These are phyloP conservation scores for Wickerhamiella sergipiensis DNA, from an alignment of 805 yeast genomes.

Conservation along the genomic window DNA sequence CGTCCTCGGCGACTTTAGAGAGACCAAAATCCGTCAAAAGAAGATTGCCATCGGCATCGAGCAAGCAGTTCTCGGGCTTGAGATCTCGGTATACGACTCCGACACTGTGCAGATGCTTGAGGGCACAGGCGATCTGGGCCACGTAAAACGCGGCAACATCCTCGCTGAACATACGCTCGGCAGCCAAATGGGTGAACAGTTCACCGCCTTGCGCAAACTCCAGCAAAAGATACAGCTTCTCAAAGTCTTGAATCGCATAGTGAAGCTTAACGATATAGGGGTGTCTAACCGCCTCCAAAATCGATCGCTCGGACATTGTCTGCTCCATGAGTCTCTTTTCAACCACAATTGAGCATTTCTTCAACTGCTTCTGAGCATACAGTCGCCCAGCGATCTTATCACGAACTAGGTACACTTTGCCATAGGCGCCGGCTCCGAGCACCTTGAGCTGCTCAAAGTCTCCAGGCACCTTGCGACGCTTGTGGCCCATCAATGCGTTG, in stretches of 20 bases:
- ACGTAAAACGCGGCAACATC: conserved; percentile 60
- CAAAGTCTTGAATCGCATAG: conserved; percentile 71
- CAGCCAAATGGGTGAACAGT: conserved; percentile 48
- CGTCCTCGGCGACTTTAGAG: conserved; percentile 31
- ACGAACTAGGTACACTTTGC: conserved; percentile 68
- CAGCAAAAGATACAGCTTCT: conserved; percentile 57
- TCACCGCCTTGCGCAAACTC: conserved; percentile 89
- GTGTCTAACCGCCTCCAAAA: conserved; percentile 57
- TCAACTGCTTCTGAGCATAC: conserved; percentile 77
- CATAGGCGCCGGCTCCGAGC: conserved; percentile 79
- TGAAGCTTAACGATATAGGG: conserved; percentile 70
- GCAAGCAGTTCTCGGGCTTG: conserved; percentile 79
- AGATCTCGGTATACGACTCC: conserved; percentile 82
- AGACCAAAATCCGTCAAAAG: conserved; percentile 80
- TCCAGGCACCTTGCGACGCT: conserved; percentile 19
- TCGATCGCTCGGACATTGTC: conserved; percentile 67
- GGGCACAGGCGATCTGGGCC: conserved; percentile 70
- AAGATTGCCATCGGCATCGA: conserved; percentile 65
- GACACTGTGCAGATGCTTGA: conserved; percentile 58
- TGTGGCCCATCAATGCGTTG: conserved; percentile 12
- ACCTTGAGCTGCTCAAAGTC: conserved; percentile 70
- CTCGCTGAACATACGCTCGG: conserved; percentile 37
- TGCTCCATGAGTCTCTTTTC: conserved; percentile 47
- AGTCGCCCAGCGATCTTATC: conserved; percentile 48
- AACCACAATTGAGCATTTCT: conserved; percentile 67